These are phyloP conservation scores for Luffa acutangula DNA, from an alignment of 306 rosid genomes.

Conservation along the genomic window DNA sequence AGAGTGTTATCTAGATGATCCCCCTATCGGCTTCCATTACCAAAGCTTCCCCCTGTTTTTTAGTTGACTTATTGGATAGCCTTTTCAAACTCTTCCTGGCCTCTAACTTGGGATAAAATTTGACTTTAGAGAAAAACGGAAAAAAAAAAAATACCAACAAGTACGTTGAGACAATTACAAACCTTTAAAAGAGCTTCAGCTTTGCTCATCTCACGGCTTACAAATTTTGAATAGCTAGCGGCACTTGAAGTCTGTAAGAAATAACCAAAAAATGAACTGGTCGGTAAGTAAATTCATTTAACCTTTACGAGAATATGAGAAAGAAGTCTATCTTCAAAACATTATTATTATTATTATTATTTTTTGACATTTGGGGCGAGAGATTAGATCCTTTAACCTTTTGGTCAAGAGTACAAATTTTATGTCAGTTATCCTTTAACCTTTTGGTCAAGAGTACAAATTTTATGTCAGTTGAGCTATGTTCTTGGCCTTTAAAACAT, in stretches of 20 bases:
- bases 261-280: constrained; percentile 4
- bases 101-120: constrained; percentile 3
- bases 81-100: neutral
- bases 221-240: constrained; percentile 85
- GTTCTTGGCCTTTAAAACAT: too few relatives aligned
- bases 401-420: too few relatives aligned
- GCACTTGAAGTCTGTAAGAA: constrained; percentile 75
- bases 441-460: too few relatives aligned
- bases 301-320: neutral
- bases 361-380: too few relatives aligned
- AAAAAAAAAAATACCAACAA: neutral
- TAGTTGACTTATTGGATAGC: neutral
- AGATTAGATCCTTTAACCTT: too few relatives aligned
- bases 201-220: constrained; percentile 98
- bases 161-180: constrained; percentile 13
- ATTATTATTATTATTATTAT: too few relatives aligned
- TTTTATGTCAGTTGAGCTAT: too few relatives aligned
- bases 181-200: constrained; percentile 99
- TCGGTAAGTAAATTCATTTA: constrained; percentile 3
- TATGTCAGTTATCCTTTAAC: too few relatives aligned
- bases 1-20: neutral
- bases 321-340: neutral
- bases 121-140: constrained; percentile 8
- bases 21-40: neutral
- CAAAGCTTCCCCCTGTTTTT: neutral